These are phyloP conservation scores for Clavulina sp. DNA, from an alignment of 768 basidiomycete species.

Conservation along the genomic window DNA sequence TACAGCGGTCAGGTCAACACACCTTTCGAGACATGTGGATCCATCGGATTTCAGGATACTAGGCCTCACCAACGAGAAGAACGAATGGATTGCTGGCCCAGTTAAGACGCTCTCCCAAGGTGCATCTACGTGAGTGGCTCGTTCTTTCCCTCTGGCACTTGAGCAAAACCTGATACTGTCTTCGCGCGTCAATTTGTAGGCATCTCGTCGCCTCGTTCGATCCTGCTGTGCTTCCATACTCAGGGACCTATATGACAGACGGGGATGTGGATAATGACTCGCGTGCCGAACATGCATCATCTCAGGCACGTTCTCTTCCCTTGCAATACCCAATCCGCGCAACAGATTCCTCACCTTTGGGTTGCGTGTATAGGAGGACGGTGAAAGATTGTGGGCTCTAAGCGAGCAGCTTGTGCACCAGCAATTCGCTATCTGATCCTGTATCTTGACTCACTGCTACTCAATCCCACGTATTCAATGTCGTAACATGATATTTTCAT, in stretches of 20 bases:
- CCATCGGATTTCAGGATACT: not conserved
- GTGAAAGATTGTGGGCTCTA: not conserved
- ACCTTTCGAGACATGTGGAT: not conserved
- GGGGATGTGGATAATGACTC: not conserved
- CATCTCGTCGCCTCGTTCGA: slow-evolving; percentile 11
- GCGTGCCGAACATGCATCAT: not conserved
- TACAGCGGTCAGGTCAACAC: not conserved
- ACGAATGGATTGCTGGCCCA: too few species aligned
- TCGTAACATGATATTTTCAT: too few species aligned
- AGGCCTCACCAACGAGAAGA: slow-evolving; percentile 3
- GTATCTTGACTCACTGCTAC: too few species aligned
- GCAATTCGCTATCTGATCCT: too few species aligned
- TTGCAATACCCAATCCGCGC: not conserved
- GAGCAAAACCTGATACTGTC: not conserved
- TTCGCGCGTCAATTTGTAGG: too few species aligned
- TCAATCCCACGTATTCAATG: too few species aligned
- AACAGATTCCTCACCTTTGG: too few species aligned
- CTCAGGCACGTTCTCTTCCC: not conserved
- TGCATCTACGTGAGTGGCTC: slow-evolving; percentile 3
- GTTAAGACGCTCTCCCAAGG: slow-evolving; percentile 5
- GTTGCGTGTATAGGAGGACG: not conserved
- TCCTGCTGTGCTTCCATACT: slow-evolving; percentile 1
- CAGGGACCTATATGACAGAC: slow-evolving; percentile 2
- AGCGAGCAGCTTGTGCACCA: too few species aligned
- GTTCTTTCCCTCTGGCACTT: not conserved